Evolutionary conservation across 73 alveolate genomes (phyloP).

Genomic region (Stentor roeselii): DNA sequence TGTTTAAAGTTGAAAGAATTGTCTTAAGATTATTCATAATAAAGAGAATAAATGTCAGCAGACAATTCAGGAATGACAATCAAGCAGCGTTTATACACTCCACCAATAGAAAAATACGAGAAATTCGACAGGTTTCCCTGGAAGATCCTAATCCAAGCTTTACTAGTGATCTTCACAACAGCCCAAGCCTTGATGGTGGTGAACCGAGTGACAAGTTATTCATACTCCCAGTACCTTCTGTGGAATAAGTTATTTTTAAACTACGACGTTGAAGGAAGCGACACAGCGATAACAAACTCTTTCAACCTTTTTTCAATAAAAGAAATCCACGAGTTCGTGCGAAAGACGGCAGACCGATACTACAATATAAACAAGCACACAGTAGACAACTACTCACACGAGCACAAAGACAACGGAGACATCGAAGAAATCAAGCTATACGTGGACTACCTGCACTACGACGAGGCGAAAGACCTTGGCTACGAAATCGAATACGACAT

Average conservation of each 20-base stretch:
- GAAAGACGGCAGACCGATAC: conserved; percentile 3
- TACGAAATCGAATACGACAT: neutral
- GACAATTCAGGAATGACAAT: neutral
- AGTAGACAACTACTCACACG: conserved; percentile 15
- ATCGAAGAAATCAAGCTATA: neutral
- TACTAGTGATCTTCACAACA: neutral
- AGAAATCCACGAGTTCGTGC: neutral
- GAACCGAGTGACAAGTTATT: neutral
- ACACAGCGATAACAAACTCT: conserved; percentile 16
- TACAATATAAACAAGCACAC: neutral
- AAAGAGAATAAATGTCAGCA: too few species aligned
- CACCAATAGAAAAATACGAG: conserved; percentile 21
- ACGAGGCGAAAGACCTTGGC: neutral
- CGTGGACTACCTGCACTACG: conserved; percentile 14
- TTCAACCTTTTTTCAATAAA: neutral
- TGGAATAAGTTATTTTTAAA: conserved; percentile 3
- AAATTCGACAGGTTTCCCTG: conserved; percentile 6
- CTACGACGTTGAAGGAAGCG: conserved; percentile 10
- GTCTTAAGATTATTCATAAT: too few species aligned
- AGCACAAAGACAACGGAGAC: neutral
- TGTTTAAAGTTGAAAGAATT: too few species aligned
- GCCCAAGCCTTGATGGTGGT: conserved; percentile 13
- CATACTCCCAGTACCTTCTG: conserved; percentile 3
- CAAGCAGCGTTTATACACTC: conserved; percentile 8
- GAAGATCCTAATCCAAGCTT: conserved; percentile 15